Conservation (phyloP, 73 alveolate genomes). For the Stentor roeselii region DNA sequence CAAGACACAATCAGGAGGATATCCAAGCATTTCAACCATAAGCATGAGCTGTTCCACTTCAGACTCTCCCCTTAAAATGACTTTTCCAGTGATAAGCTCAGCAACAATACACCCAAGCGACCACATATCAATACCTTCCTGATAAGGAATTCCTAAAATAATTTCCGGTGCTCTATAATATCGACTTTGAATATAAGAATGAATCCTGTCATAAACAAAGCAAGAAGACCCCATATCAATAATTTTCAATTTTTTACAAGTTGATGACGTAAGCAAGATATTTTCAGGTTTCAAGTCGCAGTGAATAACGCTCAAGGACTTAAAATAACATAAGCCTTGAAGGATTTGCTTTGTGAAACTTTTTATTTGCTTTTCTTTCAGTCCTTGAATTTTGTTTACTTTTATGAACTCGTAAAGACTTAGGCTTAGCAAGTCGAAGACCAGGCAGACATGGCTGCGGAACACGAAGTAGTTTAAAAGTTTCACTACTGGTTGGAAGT, state of each 20-base stretch:
- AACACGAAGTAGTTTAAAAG: conserved; percentile 46
- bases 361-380: conserved; percentile 37
- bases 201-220: conserved; percentile 48
- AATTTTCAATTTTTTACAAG: too few species aligned
- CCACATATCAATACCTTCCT: conserved; percentile 87
- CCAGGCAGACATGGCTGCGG: conserved; percentile 47
- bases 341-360: conserved; percentile 41
- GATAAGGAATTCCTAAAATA: too few species aligned
- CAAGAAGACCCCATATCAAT: conserved; percentile 61
- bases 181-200: conserved; percentile 47
- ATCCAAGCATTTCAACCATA: too few species aligned
- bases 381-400: conserved; percentile 28
- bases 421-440: conserved; percentile 49
- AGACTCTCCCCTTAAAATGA: background rate
- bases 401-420: conserved; percentile 43
- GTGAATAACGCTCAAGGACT: conserved; percentile 44
- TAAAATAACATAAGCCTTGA: conserved; percentile 38
- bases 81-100: background rate
- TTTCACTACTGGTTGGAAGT: too few species aligned
- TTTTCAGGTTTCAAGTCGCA: conserved; percentile 64
- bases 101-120: conserved; percentile 54
- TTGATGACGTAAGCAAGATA: conserved; percentile 48
- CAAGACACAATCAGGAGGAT: too few species aligned
- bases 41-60: too few species aligned
- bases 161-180: too few species aligned